These are phyloP conservation scores for Geotrichum restrictum DNA, from an alignment of 1,139 yeast species.

Conservation along the genomic window DNA sequence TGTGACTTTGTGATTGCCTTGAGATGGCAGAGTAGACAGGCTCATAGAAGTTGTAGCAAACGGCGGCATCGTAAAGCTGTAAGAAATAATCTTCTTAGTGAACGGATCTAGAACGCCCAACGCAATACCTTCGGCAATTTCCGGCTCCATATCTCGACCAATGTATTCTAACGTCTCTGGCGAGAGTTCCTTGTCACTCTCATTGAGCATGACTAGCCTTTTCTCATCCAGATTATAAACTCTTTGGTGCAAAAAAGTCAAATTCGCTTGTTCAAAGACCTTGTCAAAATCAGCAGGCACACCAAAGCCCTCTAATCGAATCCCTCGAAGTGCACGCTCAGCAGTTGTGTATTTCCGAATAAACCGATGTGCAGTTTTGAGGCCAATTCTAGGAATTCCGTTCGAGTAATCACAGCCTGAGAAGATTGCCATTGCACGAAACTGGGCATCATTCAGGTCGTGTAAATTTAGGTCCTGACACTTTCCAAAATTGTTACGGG, in stretches of 20 bases:
- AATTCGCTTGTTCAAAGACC: conserved; percentile 62
- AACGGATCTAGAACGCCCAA: conserved; percentile 65
- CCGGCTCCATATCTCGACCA: conserved; percentile 49
- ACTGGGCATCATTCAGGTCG: conserved; percentile 51
- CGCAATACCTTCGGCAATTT: conserved; percentile 56
- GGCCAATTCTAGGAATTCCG: conserved; percentile 79
- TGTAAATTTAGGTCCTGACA: conserved; percentile 45
- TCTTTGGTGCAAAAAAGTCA: conserved; percentile 81
- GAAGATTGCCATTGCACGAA: conserved; percentile 75
- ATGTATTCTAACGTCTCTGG: conserved; percentile 55
- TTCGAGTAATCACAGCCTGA: conserved; percentile 95
- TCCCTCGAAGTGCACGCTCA: conserved; percentile 53
- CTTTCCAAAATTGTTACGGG: conserved; percentile 41
- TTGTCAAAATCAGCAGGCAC: conserved; percentile 58
- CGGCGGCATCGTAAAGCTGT: neutral
- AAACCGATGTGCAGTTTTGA: conserved; percentile 66
- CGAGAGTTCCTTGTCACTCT: conserved; percentile 42
- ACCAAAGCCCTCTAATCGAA: conserved; percentile 55
- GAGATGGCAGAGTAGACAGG: neutral
- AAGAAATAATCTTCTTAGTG: conserved; percentile 42
- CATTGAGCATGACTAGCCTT: conserved; percentile 54
- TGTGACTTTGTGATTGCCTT: conserved; percentile 8
- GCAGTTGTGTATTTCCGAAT: conserved; percentile 52
- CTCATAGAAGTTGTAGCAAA: conserved; percentile 8
- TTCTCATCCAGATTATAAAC: conserved; percentile 66